Base-by-base conservation (phyloP, 129 eudicot species). In the Pittosporum tobira region DNA sequence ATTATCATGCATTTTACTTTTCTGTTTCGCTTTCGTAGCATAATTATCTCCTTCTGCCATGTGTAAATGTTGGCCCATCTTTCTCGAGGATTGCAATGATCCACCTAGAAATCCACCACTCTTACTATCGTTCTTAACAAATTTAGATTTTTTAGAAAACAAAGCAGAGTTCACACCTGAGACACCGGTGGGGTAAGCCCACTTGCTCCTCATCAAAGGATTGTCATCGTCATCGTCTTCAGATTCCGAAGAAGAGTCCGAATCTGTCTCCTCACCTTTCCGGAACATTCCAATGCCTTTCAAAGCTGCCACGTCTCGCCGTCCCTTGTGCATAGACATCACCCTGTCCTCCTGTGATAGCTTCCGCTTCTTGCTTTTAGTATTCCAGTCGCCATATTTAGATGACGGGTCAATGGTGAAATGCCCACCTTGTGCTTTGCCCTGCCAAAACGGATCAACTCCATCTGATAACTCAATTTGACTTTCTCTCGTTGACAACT, bases 171-270 rank as follows among this genome's bases (percentile, higher is more conserved):
- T 83, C 51, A 67, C 5, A 46, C 62, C 71, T 0, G 74, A 67
- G 36, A 64, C 64, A 42, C 85, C 84, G 48, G 71, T 62, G 22
- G 88, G 95, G 55, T 76, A 78, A 31, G 95, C 94, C 88, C 81
- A 78, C 73, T 93, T 87, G 77, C 96, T 87, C 84, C 94, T 87
- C 94, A 93, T 84, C 70, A 83, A 61, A 44, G 94, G 99, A 65
- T 82, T 93, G 73, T 75, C 77, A 57, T 79, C 93, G 16, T 78
- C 94, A 52, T 77, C 87, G 3, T 74, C 88, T 46, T 75, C 84
- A 62, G 67, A 48, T 56, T 75, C 88, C 61, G 70, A 84, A 14
- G 99, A 93, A 36, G 99, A 93, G 77, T 79, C 96, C 2, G 96
- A 93, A 48, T 87, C 96, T 24, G 99, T 93, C 51, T 93, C 96